Conservation (phyloP, 78 protist species). For the Dictyostelium firmibasis region DNA sequence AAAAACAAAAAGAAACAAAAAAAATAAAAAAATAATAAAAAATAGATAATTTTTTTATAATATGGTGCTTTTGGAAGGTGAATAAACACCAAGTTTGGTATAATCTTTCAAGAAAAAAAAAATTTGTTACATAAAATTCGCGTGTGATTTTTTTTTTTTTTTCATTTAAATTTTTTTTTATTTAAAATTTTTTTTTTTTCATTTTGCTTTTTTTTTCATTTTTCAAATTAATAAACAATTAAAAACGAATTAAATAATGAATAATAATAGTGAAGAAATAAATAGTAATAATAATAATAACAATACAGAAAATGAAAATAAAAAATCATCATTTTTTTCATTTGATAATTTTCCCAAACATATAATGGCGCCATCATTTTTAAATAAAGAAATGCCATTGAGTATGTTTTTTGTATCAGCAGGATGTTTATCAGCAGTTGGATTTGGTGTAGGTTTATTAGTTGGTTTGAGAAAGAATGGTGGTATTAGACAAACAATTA, state of each 20-base stretch:
- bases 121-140: too few relatives aligned
- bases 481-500: slow-evolving; percentile 16
- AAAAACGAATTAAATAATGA: too few relatives aligned
- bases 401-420: slow-evolving; percentile 16
- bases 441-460: slow-evolving; percentile 38
- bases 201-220: too few relatives aligned
- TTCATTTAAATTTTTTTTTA: not conserved
- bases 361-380: slow-evolving; percentile 17
- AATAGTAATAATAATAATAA: not conserved
- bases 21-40: too few relatives aligned
- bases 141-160: too few relatives aligned
- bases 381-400: slow-evolving; percentile 50
- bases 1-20: too few relatives aligned
- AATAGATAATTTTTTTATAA: too few relatives aligned
- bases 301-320: not conserved
- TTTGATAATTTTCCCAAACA: slow-evolving; percentile 1
- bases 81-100: too few relatives aligned
- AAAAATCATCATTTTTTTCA: not conserved
- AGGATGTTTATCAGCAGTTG: slow-evolving; percentile 31
- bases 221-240: too few relatives aligned
- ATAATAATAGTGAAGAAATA: not conserved
- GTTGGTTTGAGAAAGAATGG: slow-evolving; percentile 41
- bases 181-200: too few relatives aligned
- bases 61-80: too few relatives aligned
- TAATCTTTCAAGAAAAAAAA: too few relatives aligned